A percentile compares a stretch with the other conserved stretches of the same genome.
Evolutionary conservation across 306 rosid genomes (phyloP).

Genomic region (Sicyos baderoa): DNA sequence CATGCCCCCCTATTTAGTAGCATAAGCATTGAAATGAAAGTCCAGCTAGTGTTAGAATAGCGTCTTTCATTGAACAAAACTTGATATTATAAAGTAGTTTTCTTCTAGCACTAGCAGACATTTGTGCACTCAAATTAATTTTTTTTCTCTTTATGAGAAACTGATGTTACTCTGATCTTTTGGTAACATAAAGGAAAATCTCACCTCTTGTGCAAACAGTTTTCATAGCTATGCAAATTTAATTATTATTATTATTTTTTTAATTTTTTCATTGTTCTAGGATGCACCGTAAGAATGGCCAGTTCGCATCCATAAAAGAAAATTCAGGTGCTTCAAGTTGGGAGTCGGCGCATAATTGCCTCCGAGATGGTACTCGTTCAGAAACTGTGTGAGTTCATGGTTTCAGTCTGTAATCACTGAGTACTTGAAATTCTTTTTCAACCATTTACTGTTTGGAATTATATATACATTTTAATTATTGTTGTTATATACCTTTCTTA

Average conservation of each 20-base stretch:
- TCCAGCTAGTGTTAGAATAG: not conserved
- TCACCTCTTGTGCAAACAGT: not conserved
- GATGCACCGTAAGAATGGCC: constrained; percentile 44
- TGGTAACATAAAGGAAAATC: not conserved
- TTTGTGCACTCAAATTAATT: not conserved
- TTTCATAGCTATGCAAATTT: not conserved
- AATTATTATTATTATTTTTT: constrained; percentile 7
- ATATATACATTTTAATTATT: not conserved
- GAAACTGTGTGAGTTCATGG: constrained; percentile 63
- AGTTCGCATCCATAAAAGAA: constrained; percentile 59
- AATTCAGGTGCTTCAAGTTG: constrained; percentile 55
- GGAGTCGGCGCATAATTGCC: constrained; percentile 42
- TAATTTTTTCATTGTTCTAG: constrained; percentile 39
- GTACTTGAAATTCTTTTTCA: constrained; percentile 1
- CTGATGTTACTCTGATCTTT: not conserved
- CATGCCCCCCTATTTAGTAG: not conserved
- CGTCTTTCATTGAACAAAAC: not conserved
- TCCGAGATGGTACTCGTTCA: constrained; percentile 57
- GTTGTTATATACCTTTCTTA: constrained; percentile 4
- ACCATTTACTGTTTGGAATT: not conserved
- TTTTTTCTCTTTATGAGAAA: not conserved
- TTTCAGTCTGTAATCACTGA: not conserved
- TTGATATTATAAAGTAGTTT: not conserved
- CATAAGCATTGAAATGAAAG: not conserved
- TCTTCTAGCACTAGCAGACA: too few species aligned